Base-by-base conservation (phyloP, 108 stramenopile species). In the Nitzschia putrida region DNA sequence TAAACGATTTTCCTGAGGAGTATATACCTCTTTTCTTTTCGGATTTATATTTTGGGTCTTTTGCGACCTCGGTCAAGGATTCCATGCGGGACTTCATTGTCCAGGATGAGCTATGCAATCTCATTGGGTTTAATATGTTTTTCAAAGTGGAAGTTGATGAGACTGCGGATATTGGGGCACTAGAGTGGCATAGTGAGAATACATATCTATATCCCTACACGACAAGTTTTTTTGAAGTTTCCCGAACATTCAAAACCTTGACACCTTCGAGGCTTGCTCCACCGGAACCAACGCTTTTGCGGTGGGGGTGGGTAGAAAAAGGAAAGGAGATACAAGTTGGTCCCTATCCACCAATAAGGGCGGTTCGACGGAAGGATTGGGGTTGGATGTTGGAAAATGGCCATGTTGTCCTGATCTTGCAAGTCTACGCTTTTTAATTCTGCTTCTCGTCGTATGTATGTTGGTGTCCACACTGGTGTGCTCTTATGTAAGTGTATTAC, bases 351-450 rank as follows among this genome's bases (percentile, higher is more conserved):
- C 63, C 69, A 13, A 12, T 77, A 26, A 56, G 39, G 5, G 69
- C 65, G 9, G 13, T 21, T 41, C 10, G 76, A 52, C 20, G 39
- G 10, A 49, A 51, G 7, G 59, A 69, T 43, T 77, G 76, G 76
- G 76, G 76, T 20, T 77, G 68, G 69, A 77, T 70, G 58, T 29
- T 77, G 20, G 76, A 77, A 49, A 77, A 77, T 65, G n/a, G 18
- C 1, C 68, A 77, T 60, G 76, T 69, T 0, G 68, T 77, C 16
- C 56, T 76, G 10, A 14, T 76, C 25, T 41, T 66, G n/a, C 67
- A 42, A 63, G 47, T 69, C 39, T 20, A 9, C 10, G 12, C 16
- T 2, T 18, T 34, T 34, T 34, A 34, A 4, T 34, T 34, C 3
- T 4, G 1, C 4, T 34, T 34, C 29, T 34, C 29, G 3, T 3